These are phyloP conservation scores for Bassia scoparia DNA, from an alignment of 148 eudicot species.

Conservation along the genomic window DNA sequence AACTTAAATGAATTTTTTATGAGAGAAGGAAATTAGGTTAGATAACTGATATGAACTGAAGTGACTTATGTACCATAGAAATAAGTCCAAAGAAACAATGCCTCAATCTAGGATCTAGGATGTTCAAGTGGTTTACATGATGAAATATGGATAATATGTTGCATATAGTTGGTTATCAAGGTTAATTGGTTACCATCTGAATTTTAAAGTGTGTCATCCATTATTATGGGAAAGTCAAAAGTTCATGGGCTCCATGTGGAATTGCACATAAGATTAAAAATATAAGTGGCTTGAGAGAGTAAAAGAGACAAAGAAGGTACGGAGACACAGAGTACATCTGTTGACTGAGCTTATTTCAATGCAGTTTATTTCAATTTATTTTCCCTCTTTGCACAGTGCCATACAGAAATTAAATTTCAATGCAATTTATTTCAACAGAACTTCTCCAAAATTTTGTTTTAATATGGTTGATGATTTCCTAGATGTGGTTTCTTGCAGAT, in stretches of 20 bases:
- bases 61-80: too few species aligned
- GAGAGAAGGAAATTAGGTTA: too few species aligned
- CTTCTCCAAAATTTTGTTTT: not conserved
- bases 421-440: slow-evolving; percentile 5
- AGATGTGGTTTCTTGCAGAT: slow-evolving; percentile 36
- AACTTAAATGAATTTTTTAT: too few species aligned
- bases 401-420: not conserved
- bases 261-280: not conserved
- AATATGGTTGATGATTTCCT: not conserved
- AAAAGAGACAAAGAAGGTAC: not conserved
- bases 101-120: not conserved
- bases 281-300: not conserved
- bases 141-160: not conserved
- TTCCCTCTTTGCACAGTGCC: not conserved
- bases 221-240: not conserved
- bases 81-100: too few species aligned
- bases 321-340: too few species aligned
- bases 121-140: not conserved
- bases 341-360: too few species aligned
- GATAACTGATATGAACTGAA: too few species aligned
- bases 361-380: not conserved
- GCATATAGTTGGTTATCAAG: too few species aligned
- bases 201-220: not conserved
- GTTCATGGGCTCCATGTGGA: not conserved
- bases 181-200: not conserved